phyloP scores from a whole-genome alignment of 192 early-diverging fungal species.

The Rhizophagus sp. region DNA sequence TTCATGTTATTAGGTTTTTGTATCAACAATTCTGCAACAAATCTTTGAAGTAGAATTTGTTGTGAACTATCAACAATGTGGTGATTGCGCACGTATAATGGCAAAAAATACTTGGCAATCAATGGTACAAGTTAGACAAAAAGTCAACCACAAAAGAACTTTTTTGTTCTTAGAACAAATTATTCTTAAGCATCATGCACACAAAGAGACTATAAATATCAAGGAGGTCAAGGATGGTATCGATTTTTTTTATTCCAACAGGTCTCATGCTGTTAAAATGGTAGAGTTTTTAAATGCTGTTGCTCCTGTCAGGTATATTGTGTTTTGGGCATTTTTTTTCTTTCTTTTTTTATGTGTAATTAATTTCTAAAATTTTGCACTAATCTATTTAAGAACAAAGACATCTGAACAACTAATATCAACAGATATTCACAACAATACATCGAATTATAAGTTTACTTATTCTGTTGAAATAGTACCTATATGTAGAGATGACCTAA shows the following conservation, averaged over 20 bases:
- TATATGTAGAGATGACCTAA: conserved; percentile 95
- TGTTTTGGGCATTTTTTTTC: background rate
- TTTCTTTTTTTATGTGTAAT: background rate
- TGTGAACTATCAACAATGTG: conserved; percentile 91
- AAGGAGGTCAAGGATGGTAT: conserved; percentile 95
- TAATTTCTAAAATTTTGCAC: background rate
- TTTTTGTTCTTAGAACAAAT: conserved; percentile 98
- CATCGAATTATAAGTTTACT: conserved; percentile 94
- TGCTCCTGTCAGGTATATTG: conserved; percentile 69
- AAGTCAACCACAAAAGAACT: conserved; percentile 96
- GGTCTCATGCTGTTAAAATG: conserved; percentile 94
- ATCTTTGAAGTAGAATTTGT: conserved; percentile 95
- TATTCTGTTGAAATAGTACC: conserved; percentile 96
- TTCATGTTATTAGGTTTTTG: conserved; percentile 67
- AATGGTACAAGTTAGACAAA: conserved; percentile 96
- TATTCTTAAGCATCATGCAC: conserved; percentile 96
- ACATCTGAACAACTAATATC: conserved; percentile 95
- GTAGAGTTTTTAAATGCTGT: conserved; percentile 88
- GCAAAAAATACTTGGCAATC: conserved; percentile 99
- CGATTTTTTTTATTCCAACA: conserved; percentile 93
- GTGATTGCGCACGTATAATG: conserved; percentile 91
- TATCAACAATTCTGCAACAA: conserved; percentile 94
- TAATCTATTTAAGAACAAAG: conserved; percentile 64
- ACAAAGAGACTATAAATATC: conserved; percentile 98
- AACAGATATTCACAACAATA: conserved; percentile 88